phyloP scores from a whole-genome alignment of 1,139 yeast species.

The Yamadazyma aaseri region DNA sequence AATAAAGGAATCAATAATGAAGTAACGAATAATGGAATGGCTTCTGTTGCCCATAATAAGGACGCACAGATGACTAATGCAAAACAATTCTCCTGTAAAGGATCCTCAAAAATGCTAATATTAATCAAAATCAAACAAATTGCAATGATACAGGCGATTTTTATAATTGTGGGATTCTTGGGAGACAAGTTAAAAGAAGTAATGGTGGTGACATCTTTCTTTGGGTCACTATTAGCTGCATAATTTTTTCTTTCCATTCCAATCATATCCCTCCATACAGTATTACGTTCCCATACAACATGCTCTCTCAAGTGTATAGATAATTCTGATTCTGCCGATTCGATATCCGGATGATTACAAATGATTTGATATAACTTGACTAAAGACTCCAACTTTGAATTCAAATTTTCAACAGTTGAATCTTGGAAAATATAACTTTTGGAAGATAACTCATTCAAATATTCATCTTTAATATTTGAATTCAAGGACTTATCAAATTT shows the following conservation, averaged over 20 bases:
- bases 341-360: constrained; percentile 44
- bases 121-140: constrained; percentile 50
- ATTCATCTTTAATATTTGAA: constrained; percentile 38
- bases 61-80: constrained; percentile 71
- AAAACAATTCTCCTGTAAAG: constrained; percentile 63
- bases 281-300: constrained; percentile 87
- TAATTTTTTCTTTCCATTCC: constrained; percentile 70
- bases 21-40: constrained; percentile 85
- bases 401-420: constrained; percentile 44
- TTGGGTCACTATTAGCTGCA: constrained; percentile 30
- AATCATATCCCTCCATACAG: constrained; percentile 96
- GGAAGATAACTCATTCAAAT: constrained; percentile 31
- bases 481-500: constrained; percentile 66
- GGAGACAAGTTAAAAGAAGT: constrained; percentile 38
- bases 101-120: constrained; percentile 57
- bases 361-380: constrained; percentile 41
- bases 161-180: constrained; percentile 43
- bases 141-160: constrained; percentile 42
- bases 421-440: constrained; percentile 35
- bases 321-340: constrained; percentile 47
- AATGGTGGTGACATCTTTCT: constrained; percentile 13
- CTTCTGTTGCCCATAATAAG: constrained; percentile 80
- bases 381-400: constrained; percentile 37
- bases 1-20: constrained; percentile 78
- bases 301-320: constrained; percentile 66